Evolutionary conservation across 106 monocot genomes (phyloP), one percentile per base, ranked within the genome.

Genomic region (Narthecium ossifragum): DNA sequence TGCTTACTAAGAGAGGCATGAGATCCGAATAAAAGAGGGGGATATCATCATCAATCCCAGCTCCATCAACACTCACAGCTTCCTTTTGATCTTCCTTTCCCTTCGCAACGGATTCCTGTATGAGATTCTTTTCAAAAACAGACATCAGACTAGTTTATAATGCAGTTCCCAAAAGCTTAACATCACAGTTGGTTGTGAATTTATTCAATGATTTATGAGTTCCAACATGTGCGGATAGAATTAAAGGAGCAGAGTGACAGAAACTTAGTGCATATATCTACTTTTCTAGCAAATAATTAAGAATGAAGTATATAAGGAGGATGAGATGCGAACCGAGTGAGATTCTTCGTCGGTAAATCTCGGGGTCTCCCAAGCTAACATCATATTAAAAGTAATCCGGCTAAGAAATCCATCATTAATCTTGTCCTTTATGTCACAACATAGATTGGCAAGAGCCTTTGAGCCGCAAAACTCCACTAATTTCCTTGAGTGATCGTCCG

Each of bases 1-100:
- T 56, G 59, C 85, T 77, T 75, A 94, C 93, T 46, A 94, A 84
- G 29, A 93, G 73, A 34, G 94, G 94, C 94, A 94, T 86, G 62
- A 90, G 72, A 51, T 94, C 90, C 37, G 90, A 86, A 73, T 94
- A 94, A 40, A 94, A 94, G 11, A 94, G 75, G 33, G 89, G 62
- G 36, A 81, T 67, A 9, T 94, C 93, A 65, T 94, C 93, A 51
- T 73, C 39, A n/a, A 80, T 36, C 40, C 68, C 66, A 7, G 48
- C 77, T 67, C 38, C 61, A 57, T 77, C 75, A 66, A 50, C 77
- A 58, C 69, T 20, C 14, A 71, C 20, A 43, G 55, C 29, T 25
- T 59, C 51, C 55, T 67, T 73, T 18, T 13, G 70, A 59, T 88
- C 92, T 70, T 92, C 92, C 64, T 62, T 75, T 61, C 76, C 84